Evolutionary conservation across 2,329 filamentous ascomycete genomes (phyloP), one percentile per base, ranked within the genome.

Genomic region (Pyrenophora seminiperda): DNA sequence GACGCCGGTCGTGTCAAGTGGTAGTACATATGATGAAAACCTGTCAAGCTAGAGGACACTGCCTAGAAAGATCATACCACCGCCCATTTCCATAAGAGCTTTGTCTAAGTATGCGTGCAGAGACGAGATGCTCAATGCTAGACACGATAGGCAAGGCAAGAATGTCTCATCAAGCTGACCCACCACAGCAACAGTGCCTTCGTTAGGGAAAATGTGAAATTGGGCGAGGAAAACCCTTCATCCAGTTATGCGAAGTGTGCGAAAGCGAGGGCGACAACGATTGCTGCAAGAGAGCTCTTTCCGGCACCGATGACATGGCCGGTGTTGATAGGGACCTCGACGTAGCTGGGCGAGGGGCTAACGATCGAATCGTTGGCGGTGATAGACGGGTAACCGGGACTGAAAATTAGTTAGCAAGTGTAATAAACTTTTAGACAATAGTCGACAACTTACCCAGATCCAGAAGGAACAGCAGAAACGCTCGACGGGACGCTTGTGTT

Each of bases 21-120:
- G 50, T 68, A 70, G 56, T 59, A 70, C 62, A 60, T 68, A 50
- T 58, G 55, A 58, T 47, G 46, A 55, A 56, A 67, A 56, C 30
- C 56, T 68, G 54, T 46, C 47, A 47, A 57, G 55, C 54, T 62
- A 67, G 61, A 52, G 48, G 62, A 60, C 59, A 53, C 49, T 50
- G 37, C 54, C 22, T 58, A 48, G 43, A 46, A 63, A 66, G 58
- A 63, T 58, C 53, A 47, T 50, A 42, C 29, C 47, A 47, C 47
- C 50, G 34, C 32, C 50, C 53, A 42, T 14, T 51, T 45, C 43
- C 47, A 49, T 59, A 47, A 50, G 5, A 47, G 41, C 50, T 47
- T 42, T 36, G 20, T 47, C 37, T 62, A 62, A 58, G 40, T 58
- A 67, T 67, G 56, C 50, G 31, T 41, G 39, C 24, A 54, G 55